Base-by-base conservation (phyloP, 176 grass and related monocot species). In the Eleusine coracana region DNA sequence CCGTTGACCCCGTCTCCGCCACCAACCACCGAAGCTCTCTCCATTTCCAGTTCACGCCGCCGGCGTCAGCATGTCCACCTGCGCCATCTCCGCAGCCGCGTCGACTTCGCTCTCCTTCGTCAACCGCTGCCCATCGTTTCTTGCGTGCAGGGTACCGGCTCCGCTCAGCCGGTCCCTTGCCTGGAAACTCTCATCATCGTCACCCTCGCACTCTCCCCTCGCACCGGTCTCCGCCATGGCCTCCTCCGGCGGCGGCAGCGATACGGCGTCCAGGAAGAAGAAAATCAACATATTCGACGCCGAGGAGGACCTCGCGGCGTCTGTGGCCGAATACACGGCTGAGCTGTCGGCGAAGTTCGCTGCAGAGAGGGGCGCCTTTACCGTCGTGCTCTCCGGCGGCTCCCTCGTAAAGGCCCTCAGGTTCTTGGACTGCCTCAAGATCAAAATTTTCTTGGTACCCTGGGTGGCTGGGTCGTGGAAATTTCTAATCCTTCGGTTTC, bases 321-420 rank as follows among this genome's bases (percentile, higher is more conserved):
- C 87, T 0, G 82, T 96, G 38, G 89, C 87, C 23, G 87, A 95
- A 76, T 88, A 90, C 89, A 88, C 83, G 2, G 80, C 89, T 13
- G 66, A 88, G 70, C 79, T 95, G 8, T 98, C 96, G 17, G 87
- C 52, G 55, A 98, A 86, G 89, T 92, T 96, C 55, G 82, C 78
- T 15, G 71, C 59, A 7, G 91, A 98, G 89, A 92, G 83, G 82
- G 91, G 89, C 54, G 85, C 87, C 68, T 91, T 98, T 86, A 91
- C 95, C 10, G 90, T 86, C 36, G 93, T 98, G 59, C 88, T 99
- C 73, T 96, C 96, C 74, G 91, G 89, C 39, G 93, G 93, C 71
- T 92, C 91, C 58, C 87, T 90, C 54, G 77, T 90, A 66, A 89
- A 92, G 68, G 63, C 82, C 17, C 91, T 93, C 82, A 88, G 88